Evolutionary conservation across 257 asterid species (phyloP).

Genomic region (Cinchona pubescens): DNA sequence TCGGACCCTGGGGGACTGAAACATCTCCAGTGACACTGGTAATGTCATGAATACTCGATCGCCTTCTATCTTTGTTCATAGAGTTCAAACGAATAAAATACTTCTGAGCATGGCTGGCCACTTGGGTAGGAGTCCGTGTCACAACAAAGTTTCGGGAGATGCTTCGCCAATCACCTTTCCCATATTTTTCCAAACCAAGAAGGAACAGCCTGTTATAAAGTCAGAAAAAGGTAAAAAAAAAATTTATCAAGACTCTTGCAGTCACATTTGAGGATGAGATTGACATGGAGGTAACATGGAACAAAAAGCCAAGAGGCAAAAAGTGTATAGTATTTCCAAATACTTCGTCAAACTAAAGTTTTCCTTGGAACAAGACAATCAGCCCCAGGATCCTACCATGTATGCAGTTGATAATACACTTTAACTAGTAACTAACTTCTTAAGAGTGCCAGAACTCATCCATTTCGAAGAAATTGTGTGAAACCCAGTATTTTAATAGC

Average conservation of each 20-base stretch:
- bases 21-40: slow-evolving; percentile 67
- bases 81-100: slow-evolving; percentile 85
- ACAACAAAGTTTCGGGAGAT: slow-evolving; percentile 82
- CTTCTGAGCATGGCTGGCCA: slow-evolving; percentile 95
- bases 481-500: no score
- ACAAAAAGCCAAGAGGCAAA: background rate
- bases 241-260: background rate
- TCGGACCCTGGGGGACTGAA: slow-evolving; percentile 62
- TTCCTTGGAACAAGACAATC: background rate
- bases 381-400: background rate
- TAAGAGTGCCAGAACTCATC: background rate
- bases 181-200: slow-evolving; percentile 82
- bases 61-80: slow-evolving; percentile 82
- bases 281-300: background rate
- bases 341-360: background rate
- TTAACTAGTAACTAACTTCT: background rate
- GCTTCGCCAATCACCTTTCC: slow-evolving; percentile 96
- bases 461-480: background rate
- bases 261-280: background rate
- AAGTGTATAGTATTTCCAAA: background rate
- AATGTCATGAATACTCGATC: slow-evolving; percentile 92
- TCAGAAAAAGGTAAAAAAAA: background rate
- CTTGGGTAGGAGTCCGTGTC: slow-evolving; percentile 91
- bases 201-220: slow-evolving; percentile 64
- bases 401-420: background rate